Evolutionary conservation across 805 yeast species (phyloP), one percentile per base, ranked within the genome.

Genomic region (Myxozyma sirexii): DNA sequence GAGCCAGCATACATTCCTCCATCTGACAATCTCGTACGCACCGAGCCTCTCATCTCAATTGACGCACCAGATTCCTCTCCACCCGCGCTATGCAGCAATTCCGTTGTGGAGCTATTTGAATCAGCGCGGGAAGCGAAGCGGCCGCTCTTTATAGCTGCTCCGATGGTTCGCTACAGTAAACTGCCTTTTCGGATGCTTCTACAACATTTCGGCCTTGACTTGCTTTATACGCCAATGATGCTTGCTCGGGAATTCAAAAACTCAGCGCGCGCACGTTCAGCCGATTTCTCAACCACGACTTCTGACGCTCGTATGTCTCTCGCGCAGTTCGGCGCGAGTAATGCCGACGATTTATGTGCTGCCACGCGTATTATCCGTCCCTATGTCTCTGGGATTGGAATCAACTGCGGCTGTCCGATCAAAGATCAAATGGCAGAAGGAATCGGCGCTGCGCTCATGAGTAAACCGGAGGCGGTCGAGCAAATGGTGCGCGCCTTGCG

Each of bases 321-420:
- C 19, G 92, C 91, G 0, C 99, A 94, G 75, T 88, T 93, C 17
- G 99, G 98, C 3, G 86, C 87, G 12, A 89, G 89, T 69, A 92
- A 90, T 71, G 88, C 86, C 2, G 82, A 84, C 10, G 98, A 94
- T 73, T 75, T 94, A 54, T 71, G 88, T 24, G 80, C 93, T 60
- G 90, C 93, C 70, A 90, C 90, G 3, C 90, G 88, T 54, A 85
- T 94, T 91, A 84, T 92, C n/a, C 82, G 82, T 59, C 97, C 97
- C 0, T 90, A 84, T 70, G 92, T 89, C 48, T 97, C 93, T 74
- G 99, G 96, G 0, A 84, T 94, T 43, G 97, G 98, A 0, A 79
- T 94, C 59, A 94, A 94, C 77, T 94, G 98, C 74, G 99, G 99
- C 0, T 94, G 99, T 75, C 99, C 99, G 1, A 91, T 94, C 53